Conservation (phyloP, 2,329 filamentous ascomycete species). For the Fusarium caatingaense region DNA sequence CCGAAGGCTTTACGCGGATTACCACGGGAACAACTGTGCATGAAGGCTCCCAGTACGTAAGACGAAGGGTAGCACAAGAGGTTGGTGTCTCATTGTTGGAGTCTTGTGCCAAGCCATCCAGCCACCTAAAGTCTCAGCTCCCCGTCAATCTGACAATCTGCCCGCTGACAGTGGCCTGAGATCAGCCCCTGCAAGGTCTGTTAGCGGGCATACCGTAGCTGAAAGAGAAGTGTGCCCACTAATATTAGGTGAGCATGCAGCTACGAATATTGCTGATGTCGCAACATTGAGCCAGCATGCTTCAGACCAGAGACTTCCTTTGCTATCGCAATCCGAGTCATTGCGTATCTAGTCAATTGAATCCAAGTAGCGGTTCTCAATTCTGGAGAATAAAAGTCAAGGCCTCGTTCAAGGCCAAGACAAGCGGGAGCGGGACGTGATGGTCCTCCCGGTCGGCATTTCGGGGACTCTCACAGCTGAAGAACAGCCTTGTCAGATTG, state of each 20-base stretch:
- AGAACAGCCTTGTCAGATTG: not conserved
- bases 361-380: not conserved
- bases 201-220: not conserved
- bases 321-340: too few relatives aligned
- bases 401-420: not conserved
- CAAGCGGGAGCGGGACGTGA: not conserved
- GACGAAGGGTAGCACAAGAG: not conserved
- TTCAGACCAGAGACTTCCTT: too few relatives aligned
- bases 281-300: not conserved
- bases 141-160: not conserved
- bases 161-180: too few relatives aligned
- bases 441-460: not conserved
- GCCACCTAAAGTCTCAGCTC: conserved; percentile 2
- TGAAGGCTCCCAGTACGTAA: not conserved
- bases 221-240: not conserved
- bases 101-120: not conserved
- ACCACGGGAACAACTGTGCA: too few relatives aligned
- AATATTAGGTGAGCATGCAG: not conserved
- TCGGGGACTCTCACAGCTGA: not conserved
- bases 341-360: not conserved
- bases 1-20: too few relatives aligned
- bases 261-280: not conserved
- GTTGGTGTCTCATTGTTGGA: not conserved
- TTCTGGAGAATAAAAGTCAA: not conserved
- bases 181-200: not conserved